phyloP scores from a whole-genome alignment of 192 early-diverging fungal species.

The Backusella westeae region DNA sequence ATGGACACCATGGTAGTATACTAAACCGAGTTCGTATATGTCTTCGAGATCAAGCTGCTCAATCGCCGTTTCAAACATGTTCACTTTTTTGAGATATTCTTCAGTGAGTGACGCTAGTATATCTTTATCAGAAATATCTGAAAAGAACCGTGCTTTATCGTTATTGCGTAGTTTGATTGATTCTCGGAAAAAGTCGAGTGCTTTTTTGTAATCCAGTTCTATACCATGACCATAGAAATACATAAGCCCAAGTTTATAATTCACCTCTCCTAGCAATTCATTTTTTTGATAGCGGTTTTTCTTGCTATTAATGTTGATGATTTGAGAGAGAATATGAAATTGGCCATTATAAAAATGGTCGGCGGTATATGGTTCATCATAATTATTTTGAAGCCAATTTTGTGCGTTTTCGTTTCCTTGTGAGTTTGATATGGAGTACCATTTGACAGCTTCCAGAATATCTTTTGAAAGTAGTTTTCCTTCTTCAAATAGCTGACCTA shows the following conservation, averaged over 20 bases:
- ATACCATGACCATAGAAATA: background rate
- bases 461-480: no score
- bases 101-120: background rate
- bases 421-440: background rate
- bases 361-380: background rate
- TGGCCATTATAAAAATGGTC: background rate
- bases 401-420: background rate
- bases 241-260: background rate
- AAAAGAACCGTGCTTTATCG: background rate
- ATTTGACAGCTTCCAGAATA: background rate
- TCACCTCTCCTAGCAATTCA: background rate
- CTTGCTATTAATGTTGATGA: no score
- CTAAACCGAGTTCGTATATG: no score
- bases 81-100: background rate
- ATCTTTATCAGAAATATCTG: background rate
- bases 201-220: background rate
- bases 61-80: background rate
- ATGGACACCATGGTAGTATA: no score
- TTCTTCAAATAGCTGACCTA: no score
- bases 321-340: background rate
- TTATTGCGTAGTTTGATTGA: background rate
- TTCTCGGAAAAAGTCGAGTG: rapidly evolving
- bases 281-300: background rate
- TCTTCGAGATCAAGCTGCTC: background rate
- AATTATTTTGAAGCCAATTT: background rate